Evolutionary conservation across 257 asterid species (phyloP).

Genomic region (Mentha longifolia): DNA sequence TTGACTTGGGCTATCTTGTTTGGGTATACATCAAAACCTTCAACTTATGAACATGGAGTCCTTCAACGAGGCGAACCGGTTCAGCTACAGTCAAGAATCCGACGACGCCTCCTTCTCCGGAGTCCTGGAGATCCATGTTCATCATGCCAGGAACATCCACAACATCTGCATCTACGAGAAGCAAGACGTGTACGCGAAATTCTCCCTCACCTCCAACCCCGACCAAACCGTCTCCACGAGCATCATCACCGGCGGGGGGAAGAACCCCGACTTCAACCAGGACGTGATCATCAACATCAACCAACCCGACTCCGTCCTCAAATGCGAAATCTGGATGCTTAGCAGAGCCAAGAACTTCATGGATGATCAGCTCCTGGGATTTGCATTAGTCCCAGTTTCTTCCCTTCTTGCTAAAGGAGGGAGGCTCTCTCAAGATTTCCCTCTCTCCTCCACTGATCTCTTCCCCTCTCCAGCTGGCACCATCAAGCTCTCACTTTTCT

Average conservation of each 20-base stretch:
- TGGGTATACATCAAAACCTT: not conserved
- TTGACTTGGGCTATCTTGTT: not conserved
- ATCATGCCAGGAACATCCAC: conserved; percentile 71
- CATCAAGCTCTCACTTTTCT: conserved; percentile 57
- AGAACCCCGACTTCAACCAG: conserved; percentile 59
- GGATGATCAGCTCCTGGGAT: conserved; percentile 81
- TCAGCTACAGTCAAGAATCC: conserved; percentile 47
- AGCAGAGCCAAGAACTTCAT: conserved; percentile 62
- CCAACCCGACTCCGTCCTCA: conserved; percentile 52
- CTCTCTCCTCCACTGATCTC: conserved; percentile 70
- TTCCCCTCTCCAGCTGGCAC: conserved; percentile 77
- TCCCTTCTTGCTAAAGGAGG: conserved; percentile 54
- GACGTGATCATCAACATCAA: conserved; percentile 48
- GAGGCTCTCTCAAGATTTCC: conserved; percentile 53
- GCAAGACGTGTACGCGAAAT: conserved; percentile 72
- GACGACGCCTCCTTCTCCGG: conserved; percentile 43
- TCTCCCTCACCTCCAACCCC: conserved; percentile 71
- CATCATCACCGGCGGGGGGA: conserved; percentile 56
- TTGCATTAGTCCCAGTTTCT: conserved; percentile 60
- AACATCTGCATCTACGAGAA: conserved; percentile 76
- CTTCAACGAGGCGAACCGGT: conserved; percentile 28
- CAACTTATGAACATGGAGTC: conserved; percentile 40
- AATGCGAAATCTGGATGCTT: conserved; percentile 81
- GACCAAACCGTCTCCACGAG: conserved; percentile 56
- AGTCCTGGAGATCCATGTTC: conserved; percentile 59